Base-by-base conservation (phyloP, 2,329 filamentous ascomycete species). In the Fusarium tuaranense region DNA sequence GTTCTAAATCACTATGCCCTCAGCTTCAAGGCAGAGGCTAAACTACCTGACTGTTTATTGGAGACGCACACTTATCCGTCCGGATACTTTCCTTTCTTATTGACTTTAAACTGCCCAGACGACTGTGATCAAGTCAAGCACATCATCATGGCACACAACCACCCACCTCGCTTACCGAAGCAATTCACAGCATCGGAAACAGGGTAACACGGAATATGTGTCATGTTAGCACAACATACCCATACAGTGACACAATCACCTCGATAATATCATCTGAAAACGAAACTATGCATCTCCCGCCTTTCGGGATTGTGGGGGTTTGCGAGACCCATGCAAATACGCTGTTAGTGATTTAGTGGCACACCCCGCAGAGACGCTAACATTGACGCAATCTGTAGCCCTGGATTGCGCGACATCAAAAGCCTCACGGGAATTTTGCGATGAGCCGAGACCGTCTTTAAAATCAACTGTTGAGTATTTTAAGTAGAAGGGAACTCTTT, bases 331-430 rank as follows among this genome's bases (percentile, higher is more conserved):
- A 32, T 55, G 48, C 36, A 39, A 12, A 1, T 20, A 5, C 7
- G 14, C 16, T 72, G 76, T 74, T 78, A 78, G 72, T 71, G 39
- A 1, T 74, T 58, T 76, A 4, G 53, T 41, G 36, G 1, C 0
- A 2, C 1, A 1, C 13, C 1, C 16, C 22, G 10, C 30, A 2
- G 0, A 22, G 25, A 14, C 57, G 51, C 68, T 78, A 78, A 74
- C 69, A 34, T 67, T 78, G 75, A 74, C 77, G 77, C 77, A 51
- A 78, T 78, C 14, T 16, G 5, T 20, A 51, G 30, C 14, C 25
- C 18, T 30, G 36, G 7, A 73, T 72, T 71, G 64, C 75, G 76
- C 39, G 65, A 78, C 67, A 4, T 36, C 36, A 32, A 36, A 41
- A 63, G 67, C 59, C 18, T 22, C 41, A 69, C 55, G 60, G n/a